phyloP scores from a whole-genome alignment of 768 basidiomycete species.

The Pholiota conissans region DNA sequence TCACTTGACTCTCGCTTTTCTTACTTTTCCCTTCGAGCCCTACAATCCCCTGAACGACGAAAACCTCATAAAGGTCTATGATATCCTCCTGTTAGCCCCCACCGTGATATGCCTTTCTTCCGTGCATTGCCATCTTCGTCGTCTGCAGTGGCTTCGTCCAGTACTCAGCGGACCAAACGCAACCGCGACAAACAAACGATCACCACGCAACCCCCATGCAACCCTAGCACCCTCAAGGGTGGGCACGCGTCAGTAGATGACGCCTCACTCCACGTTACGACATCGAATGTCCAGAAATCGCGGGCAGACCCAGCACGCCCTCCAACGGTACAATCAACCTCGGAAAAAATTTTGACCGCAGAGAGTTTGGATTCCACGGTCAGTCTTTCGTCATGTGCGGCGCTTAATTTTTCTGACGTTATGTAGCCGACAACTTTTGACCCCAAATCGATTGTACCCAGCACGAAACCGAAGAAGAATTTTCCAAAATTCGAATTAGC shows the following conservation, averaged over 20 bases:
- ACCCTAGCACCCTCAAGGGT: background rate
- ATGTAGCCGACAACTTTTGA: slow-evolving; percentile 16
- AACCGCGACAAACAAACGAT: no score
- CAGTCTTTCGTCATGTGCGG: background rate
- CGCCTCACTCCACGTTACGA: background rate
- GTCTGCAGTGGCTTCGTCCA: no score
- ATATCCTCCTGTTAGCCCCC: no score
- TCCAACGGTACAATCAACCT: background rate
- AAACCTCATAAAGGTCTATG: no score
- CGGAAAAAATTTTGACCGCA: background rate
- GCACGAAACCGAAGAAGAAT: slow-evolving; percentile 15
- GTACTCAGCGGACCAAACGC: no score
- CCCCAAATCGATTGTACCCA: slow-evolving; percentile 19
- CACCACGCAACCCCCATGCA: background rate
- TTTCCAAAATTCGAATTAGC: slow-evolving; percentile 13
- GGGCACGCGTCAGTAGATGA: background rate
- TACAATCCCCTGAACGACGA: no score
- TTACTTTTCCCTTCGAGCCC: no score
- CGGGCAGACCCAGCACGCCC: background rate
- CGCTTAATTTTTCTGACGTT: background rate
- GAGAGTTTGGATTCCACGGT: background rate
- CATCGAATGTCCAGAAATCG: background rate
- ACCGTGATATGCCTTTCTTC: no score
- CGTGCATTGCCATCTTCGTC: no score
- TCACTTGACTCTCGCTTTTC: no score